Evolutionary conservation across 2,329 filamentous ascomycete genomes (phyloP).

Genomic region (Purpureocillium lavendulum): DNA sequence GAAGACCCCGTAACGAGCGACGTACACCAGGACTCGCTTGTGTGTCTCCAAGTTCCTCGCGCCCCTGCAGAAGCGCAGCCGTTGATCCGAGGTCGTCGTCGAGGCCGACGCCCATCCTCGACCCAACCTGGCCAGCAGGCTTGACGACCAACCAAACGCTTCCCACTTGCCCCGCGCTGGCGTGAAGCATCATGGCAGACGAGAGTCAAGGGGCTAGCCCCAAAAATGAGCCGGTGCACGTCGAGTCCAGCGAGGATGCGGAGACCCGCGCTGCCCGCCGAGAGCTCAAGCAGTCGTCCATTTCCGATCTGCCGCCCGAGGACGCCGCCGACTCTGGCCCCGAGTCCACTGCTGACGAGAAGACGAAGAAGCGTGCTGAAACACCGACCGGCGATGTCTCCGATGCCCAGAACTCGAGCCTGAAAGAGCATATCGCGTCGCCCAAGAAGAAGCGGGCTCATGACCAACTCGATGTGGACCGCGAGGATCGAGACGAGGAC

Average conservation of each 20-base stretch:
- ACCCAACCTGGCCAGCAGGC: too few species aligned
- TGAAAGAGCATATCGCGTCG: conserved; percentile 43
- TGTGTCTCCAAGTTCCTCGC: too few species aligned
- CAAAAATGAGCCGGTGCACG: conserved; percentile 21
- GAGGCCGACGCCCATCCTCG: too few species aligned
- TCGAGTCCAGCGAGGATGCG: conserved; percentile 45
- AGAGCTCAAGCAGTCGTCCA: conserved; percentile 55
- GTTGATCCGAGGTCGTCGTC: too few species aligned
- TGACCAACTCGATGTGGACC: conserved; percentile 46
- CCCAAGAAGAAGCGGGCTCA: conserved; percentile 60
- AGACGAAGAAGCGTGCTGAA: conserved; percentile 14
- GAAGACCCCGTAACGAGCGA: too few species aligned
- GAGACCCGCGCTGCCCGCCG: conserved; percentile 56
- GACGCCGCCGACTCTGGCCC: conserved; percentile 5
- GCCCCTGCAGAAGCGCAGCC: too few species aligned
- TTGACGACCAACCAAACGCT: not conserved
- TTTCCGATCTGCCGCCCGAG: conserved; percentile 38
- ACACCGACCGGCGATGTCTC: conserved; percentile 27
- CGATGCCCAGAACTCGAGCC: conserved; percentile 24
- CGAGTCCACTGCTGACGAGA: conserved; percentile 9
- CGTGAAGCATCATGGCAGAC: conserved; percentile 31
- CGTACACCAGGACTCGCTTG: too few species aligned
- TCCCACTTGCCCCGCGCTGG: not conserved
- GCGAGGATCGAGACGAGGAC: conserved; percentile 33
- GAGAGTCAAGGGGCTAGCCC: conserved; percentile 33